Conservation (phyloP, 179 eudicot genomes). For the Silene vulgaris region DNA sequence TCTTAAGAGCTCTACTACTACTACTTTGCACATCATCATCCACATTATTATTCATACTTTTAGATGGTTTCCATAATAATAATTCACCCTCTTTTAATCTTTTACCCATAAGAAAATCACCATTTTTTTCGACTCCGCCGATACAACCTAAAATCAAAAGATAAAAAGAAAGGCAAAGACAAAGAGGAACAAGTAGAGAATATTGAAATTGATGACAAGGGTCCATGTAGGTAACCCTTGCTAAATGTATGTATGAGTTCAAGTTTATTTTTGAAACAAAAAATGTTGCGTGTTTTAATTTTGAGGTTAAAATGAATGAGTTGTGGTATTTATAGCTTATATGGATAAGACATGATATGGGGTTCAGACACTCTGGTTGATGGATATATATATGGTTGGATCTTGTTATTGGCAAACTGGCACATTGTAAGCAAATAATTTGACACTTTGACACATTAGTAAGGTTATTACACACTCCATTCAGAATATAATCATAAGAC, state of each 20-base stretch:
- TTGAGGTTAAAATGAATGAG: not conserved
- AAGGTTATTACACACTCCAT: no score
- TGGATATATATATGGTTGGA: constrained; percentile 11
- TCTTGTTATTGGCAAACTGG: constrained; percentile 3
- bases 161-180: constrained; percentile 25
- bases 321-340: constrained; percentile 1
- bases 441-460: no score
- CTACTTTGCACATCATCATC: constrained; percentile 15
- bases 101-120: constrained; percentile 33
- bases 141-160: constrained; percentile 22
- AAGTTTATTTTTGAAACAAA: no score
- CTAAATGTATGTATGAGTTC: no score
- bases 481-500: no score
- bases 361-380: not conserved
- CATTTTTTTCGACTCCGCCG: constrained; percentile 22
- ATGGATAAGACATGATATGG: not conserved
- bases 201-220: constrained; percentile 14
- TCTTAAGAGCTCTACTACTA: constrained; percentile 39
- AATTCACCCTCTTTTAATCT: constrained; percentile 27
- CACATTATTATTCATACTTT: not conserved
- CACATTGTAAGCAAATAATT: no score
- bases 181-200: constrained; percentile 9
- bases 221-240: constrained; percentile 14
- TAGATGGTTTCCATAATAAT: constrained; percentile 34
- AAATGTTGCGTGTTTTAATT: not conserved